These are phyloP conservation scores for Anisogramma anomala DNA, from an alignment of 2,329 filamentous ascomycete genomes.

Conservation along the genomic window DNA sequence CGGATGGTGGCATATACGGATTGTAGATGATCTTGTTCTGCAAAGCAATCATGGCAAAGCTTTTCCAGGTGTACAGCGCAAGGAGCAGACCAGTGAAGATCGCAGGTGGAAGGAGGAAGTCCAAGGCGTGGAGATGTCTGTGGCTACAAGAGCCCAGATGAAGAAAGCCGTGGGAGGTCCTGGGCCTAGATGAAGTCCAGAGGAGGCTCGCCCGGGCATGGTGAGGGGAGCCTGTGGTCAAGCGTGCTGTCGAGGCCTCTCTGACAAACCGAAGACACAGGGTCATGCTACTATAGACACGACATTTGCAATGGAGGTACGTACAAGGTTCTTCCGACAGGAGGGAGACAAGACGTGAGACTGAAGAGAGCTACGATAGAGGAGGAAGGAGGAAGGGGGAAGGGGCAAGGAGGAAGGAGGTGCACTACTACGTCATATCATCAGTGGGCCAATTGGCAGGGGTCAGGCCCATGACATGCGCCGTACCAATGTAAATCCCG, in stretches of 20 bases:
- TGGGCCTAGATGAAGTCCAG: neutral
- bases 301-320: too few species aligned
- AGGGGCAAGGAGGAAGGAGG: too few species aligned
- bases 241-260: neutral
- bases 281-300: neutral
- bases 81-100: constrained; percentile 56
- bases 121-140: constrained; percentile 26
- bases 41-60: constrained; percentile 62
- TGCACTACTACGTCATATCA: too few species aligned
- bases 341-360: neutral
- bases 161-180: constrained; percentile 2
- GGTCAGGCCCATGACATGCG: too few species aligned
- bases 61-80: constrained; percentile 55
- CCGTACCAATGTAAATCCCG: too few species aligned
- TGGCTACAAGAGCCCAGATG: constrained; percentile 8
- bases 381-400: too few species aligned
- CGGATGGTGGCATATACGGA: constrained; percentile 60
- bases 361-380: too few species aligned
- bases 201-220: neutral
- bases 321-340: too few species aligned
- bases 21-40: constrained; percentile 79
- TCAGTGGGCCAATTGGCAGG: too few species aligned
- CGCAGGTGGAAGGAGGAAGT: constrained; percentile 50
- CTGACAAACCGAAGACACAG: neutral
- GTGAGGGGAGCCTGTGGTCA: neutral